These are phyloP conservation scores for Lodderomyces beijingensis DNA, from an alignment of 1,139 yeast species.

Conservation along the genomic window DNA sequence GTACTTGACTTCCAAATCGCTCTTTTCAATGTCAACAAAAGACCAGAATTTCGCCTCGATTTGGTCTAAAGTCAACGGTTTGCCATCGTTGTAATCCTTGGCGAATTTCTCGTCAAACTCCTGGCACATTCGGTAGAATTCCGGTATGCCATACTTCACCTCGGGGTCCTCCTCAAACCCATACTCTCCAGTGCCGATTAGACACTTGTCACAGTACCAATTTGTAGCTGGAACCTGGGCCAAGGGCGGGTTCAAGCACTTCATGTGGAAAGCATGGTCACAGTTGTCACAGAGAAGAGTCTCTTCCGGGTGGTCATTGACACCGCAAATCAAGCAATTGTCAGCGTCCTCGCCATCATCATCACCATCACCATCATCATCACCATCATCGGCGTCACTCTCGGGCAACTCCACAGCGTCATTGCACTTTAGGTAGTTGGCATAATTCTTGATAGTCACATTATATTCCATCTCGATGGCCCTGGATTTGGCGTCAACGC, in stretches of 20 bases:
- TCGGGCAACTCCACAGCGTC: conserved; percentile 20
- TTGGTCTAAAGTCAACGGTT: conserved; percentile 33
- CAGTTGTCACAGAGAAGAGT: conserved; percentile 73
- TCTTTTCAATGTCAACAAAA: conserved; percentile 40
- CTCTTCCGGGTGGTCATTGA: conserved; percentile 43
- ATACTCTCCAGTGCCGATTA: conserved; percentile 83
- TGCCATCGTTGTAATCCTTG: conserved; percentile 21
- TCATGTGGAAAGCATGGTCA: conserved; percentile 60
- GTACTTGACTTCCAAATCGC: conserved; percentile 55
- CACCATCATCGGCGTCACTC: conserved; percentile 21
- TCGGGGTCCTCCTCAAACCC: conserved; percentile 74
- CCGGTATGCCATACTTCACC: conserved; percentile 52
- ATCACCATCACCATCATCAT: conserved; percentile 15
- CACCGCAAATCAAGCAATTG: conserved; percentile 53
- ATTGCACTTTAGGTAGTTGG: conserved; percentile 34
- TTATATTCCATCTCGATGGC: conserved; percentile 31
- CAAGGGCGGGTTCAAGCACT: conserved; percentile 57
- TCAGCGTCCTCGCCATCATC: conserved; percentile 26
- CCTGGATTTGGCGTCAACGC: conserved; percentile 15
- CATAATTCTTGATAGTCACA: conserved; percentile 37
- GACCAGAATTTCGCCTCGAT: conserved; percentile 64
- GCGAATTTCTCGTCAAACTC: conserved; percentile 44
- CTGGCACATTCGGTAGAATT: conserved; percentile 57
- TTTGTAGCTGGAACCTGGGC: conserved; percentile 46
- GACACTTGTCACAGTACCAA: conserved; percentile 82